These are phyloP conservation scores for Draba incana DNA, from an alignment of 345 rosid genomes.

Conservation along the genomic window DNA sequence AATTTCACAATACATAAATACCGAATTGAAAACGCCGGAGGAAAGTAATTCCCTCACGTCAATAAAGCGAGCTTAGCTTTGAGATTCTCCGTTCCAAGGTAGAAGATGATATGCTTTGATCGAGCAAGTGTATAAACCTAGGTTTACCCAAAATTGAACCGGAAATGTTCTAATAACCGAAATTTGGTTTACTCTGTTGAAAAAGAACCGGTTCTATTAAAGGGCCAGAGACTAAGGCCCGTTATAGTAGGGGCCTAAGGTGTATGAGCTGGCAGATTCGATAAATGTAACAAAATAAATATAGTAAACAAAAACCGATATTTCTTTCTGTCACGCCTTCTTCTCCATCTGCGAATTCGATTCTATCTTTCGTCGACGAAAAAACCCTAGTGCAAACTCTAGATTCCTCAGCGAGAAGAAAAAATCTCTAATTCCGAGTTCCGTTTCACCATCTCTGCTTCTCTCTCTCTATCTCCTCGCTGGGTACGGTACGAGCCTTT, in stretches of 20 bases:
- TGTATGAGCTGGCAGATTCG: slow-evolving; percentile 30
- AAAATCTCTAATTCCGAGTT: slow-evolving; percentile 7
- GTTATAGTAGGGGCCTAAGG: neutral
- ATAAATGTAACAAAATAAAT: neutral
- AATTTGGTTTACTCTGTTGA: neutral
- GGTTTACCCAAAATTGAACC: slow-evolving; percentile 6
- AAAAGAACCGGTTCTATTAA: neutral
- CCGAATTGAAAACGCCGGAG: slow-evolving; percentile 18
- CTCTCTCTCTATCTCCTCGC: slow-evolving; percentile 30
- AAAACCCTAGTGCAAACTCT: slow-evolving; percentile 33
- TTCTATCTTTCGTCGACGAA: slow-evolving; percentile 30
- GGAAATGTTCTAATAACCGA: slow-evolving; percentile 6
- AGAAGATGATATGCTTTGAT: too few relatives aligned
- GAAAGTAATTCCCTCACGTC: slow-evolving; percentile 1
- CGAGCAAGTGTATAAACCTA: neutral
- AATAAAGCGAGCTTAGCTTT: slow-evolving; percentile 8
- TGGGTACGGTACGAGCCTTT: slow-evolving; percentile 18
- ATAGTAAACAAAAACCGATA: slow-evolving; percentile 32
- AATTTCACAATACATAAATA: slow-evolving; percentile 1
- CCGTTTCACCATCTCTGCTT: neutral
- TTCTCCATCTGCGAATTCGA: slow-evolving; percentile 6
- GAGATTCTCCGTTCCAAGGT: slow-evolving; percentile 1
- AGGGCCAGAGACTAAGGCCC: slow-evolving; percentile 23
- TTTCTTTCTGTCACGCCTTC: slow-evolving; percentile 21
- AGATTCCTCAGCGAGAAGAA: slow-evolving; percentile 35